Conservation (phyloP, 495 filamentous ascomycete species). For the Apiosordaria backusii region DNA sequence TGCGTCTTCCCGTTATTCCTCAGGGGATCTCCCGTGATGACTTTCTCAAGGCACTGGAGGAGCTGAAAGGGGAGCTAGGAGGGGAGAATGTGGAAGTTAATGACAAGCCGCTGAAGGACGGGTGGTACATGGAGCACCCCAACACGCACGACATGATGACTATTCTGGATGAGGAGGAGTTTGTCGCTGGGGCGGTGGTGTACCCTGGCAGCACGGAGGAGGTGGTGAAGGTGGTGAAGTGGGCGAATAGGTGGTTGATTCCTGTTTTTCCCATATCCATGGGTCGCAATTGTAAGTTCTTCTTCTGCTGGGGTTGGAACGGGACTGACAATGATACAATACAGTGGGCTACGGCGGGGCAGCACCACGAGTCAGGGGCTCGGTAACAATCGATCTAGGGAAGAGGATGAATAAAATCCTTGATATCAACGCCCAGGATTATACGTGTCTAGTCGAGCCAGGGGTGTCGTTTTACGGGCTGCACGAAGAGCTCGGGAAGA, state of each 20-base stretch:
- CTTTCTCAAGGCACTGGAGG: conserved; percentile 39
- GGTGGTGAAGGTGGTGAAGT: conserved; percentile 45
- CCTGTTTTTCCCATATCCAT: conserved; percentile 55
- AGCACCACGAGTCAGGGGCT: conserved; percentile 51
- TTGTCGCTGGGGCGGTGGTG: conserved; percentile 50
- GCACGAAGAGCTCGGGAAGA: conserved; percentile 48
- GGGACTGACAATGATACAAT: neutral
- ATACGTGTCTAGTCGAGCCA: conserved; percentile 54
- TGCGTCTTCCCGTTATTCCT: conserved; percentile 35
- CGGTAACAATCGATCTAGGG: conserved; percentile 53
- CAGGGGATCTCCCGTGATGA: conserved; percentile 37
- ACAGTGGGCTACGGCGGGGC: conserved; percentile 55
- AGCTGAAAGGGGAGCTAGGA: conserved; percentile 38
- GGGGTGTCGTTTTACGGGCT: conserved; percentile 56
- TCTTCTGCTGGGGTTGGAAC: too few species aligned
- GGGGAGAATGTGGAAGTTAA: conserved; percentile 45
- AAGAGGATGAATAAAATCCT: conserved; percentile 54
- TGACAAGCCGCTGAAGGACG: conserved; percentile 45
- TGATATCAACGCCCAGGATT: conserved; percentile 51
- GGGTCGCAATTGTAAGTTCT: conserved; percentile 42
- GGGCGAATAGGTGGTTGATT: conserved; percentile 47
- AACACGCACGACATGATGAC: conserved; percentile 55
- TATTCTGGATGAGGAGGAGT: conserved; percentile 49
- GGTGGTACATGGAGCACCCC: conserved; percentile 53
- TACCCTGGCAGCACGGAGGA: conserved; percentile 46